Evolutionary conservation across 768 basidiomycete genomes (phyloP).

Genomic region (Trametes gibbosa): DNA sequence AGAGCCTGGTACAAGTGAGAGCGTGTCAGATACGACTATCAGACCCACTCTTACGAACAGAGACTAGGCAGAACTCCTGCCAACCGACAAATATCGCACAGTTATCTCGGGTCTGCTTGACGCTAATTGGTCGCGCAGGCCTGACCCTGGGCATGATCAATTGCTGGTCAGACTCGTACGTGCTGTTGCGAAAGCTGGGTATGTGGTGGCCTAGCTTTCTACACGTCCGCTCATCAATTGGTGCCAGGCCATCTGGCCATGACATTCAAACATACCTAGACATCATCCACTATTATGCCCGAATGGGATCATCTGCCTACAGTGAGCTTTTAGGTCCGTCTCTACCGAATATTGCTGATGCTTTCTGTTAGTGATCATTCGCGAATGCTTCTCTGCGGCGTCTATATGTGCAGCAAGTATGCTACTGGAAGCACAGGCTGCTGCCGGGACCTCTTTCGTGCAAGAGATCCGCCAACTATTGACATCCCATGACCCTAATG

Average conservation of each 20-base stretch:
- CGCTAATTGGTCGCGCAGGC: constrained; percentile 17
- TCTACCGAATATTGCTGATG: not conserved
- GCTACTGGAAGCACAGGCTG: constrained; percentile 14
- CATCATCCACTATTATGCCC: constrained; percentile 13
- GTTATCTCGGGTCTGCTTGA: constrained; percentile 10
- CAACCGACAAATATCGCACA: constrained; percentile 20
- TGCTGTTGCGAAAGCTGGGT: constrained; percentile 14
- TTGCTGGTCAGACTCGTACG: constrained; percentile 21
- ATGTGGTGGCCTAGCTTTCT: not conserved
- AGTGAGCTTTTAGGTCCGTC: constrained; percentile 1
- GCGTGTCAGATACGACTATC: not conserved
- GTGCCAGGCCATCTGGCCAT: constrained; percentile 14
- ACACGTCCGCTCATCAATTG: not conserved
- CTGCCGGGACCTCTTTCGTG: constrained; percentile 30
- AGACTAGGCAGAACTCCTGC: constrained; percentile 15
- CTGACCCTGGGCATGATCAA: not conserved
- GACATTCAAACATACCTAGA: constrained; percentile 15
- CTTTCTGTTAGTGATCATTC: constrained; percentile 13
- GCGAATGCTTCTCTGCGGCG: constrained; percentile 24
- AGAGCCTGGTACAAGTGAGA: constrained; percentile 31
- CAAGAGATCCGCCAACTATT: constrained; percentile 56
- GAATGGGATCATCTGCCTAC: not conserved
- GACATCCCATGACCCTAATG: constrained; percentile 53
- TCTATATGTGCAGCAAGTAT: not conserved
- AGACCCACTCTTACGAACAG: not conserved